These are phyloP conservation scores for Bifiguratus adelaidae DNA, from an alignment of 192 early-diverging fungal genomes.

Conservation along the genomic window DNA sequence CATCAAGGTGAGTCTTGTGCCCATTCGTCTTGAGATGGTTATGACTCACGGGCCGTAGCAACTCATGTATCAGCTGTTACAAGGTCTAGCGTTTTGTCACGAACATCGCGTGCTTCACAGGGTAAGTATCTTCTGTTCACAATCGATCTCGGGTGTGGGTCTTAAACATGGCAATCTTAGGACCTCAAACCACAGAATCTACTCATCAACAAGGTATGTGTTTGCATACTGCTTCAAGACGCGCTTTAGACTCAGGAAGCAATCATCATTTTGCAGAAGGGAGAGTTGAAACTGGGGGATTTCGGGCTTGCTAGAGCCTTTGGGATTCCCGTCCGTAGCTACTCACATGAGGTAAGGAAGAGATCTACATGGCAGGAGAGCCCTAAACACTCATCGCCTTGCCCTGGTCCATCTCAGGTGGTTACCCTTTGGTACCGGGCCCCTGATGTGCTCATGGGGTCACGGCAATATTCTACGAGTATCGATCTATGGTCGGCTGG, in stretches of 20 bases:
- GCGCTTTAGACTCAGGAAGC: background rate
- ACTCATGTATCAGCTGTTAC: slow-evolving; percentile 94
- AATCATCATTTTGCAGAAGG: slow-evolving; percentile 25
- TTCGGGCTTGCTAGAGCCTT: slow-evolving; percentile 96
- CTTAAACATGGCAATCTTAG: slow-evolving; percentile 12
- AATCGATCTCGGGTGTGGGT: background rate
- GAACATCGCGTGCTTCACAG: slow-evolving; percentile 92
- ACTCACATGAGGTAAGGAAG: slow-evolving; percentile 71
- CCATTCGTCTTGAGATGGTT: background rate
- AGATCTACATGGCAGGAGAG: no score
- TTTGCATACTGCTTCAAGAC: background rate
- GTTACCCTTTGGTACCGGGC: slow-evolving; percentile 85
- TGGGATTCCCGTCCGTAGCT: slow-evolving; percentile 86
- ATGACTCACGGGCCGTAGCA: slow-evolving; percentile 34
- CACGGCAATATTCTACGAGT: slow-evolving; percentile 77
- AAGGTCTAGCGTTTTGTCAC: slow-evolving; percentile 97
- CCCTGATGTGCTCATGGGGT: slow-evolving; percentile 82
- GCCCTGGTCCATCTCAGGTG: slow-evolving; percentile 25
- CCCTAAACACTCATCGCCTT: background rate
- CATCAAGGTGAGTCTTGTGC: slow-evolving; percentile 58
- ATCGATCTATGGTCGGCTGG: slow-evolving; percentile 86
- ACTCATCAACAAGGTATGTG: slow-evolving; percentile 78
- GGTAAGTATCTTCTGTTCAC: slow-evolving; percentile 22
- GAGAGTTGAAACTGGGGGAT: slow-evolving; percentile 78
- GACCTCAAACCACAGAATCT: slow-evolving; percentile 87